Percentiles rank a stretch among this genome's conserved stretches.
Evolutionary conservation across 805 yeast species (phyloP).

Genomic region (Kluyveromyces nonfermentans): DNA sequence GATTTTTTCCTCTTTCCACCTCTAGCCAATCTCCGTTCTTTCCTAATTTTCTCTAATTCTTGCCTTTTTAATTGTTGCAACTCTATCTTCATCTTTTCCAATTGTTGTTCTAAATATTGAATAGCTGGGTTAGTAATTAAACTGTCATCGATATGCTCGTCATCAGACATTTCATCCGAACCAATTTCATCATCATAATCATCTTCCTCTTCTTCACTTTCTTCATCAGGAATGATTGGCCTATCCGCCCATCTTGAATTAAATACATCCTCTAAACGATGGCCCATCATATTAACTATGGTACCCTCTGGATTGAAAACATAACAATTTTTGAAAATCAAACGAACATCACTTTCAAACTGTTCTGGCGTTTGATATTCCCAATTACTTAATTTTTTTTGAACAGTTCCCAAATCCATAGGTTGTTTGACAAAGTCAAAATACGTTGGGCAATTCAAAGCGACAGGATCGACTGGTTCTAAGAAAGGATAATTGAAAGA

Average conservation of each 20-base stretch:
- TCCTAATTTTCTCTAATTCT: slow-evolving; percentile 57
- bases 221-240: slow-evolving; percentile 56
- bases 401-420: slow-evolving; percentile 88
- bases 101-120: slow-evolving; percentile 77
- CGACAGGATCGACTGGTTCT: slow-evolving; percentile 92
- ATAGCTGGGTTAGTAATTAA: slow-evolving; percentile 82
- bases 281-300: slow-evolving; percentile 93
- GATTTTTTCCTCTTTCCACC: slow-evolving; percentile 35
- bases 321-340: slow-evolving; percentile 84
- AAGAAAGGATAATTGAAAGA: slow-evolving; percentile 82
- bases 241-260: slow-evolving; percentile 82
- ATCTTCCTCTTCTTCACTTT: slow-evolving; percentile 34
- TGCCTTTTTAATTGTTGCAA: slow-evolving; percentile 73
- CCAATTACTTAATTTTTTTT: slow-evolving; percentile 71
- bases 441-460: slow-evolving; percentile 86
- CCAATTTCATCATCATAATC: slow-evolving; percentile 29
- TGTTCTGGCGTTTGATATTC: slow-evolving; percentile 84
- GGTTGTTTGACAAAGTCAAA: slow-evolving; percentile 81
- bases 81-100: slow-evolving; percentile 77
- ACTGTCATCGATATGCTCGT: slow-evolving; percentile 49
- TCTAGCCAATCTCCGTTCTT: slow-evolving; percentile 40
- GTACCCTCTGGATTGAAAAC: slow-evolving; percentile 94
- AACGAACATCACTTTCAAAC: slow-evolving; percentile 71
- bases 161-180: slow-evolving; percentile 35
- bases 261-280: slow-evolving; percentile 75